A percentile compares a stretch with the other conserved stretches of the same genome.
These are phyloP conservation scores for Cystobasidium tubakii DNA, from an alignment of 768 basidiomycete species.

Conservation along the genomic window DNA sequence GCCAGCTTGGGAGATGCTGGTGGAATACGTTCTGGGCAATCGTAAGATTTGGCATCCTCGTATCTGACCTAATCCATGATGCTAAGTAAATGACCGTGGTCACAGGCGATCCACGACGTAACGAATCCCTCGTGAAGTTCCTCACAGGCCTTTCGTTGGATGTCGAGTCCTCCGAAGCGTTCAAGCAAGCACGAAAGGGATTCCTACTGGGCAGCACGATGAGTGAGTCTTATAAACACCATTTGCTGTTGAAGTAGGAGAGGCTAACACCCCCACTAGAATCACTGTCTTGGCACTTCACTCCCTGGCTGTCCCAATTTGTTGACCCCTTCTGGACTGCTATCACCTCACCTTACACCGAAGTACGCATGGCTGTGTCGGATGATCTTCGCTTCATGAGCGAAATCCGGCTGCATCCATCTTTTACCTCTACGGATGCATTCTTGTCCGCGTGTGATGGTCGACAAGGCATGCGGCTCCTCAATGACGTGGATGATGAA, in stretches of 20 bases:
- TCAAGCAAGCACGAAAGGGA: slow-evolving; percentile 58
- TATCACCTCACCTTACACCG: slow-evolving; percentile 55
- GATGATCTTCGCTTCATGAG: slow-evolving; percentile 44
- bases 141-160: slow-evolving; percentile 60
- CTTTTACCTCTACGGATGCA: slow-evolving; percentile 42
- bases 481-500: slow-evolving; percentile 41
- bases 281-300: slow-evolving; percentile 71
- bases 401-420: slow-evolving; percentile 45
- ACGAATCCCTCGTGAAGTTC: slow-evolving; percentile 71
- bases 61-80: neutral
- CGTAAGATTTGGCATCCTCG: slow-evolving; percentile 16
- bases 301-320: slow-evolving; percentile 67
- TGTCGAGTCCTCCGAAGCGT: slow-evolving; percentile 72
- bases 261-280: slow-evolving; percentile 58
- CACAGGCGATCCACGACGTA: slow-evolving; percentile 68
- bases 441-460: slow-evolving; percentile 41
- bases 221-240: neutral
- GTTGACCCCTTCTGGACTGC: slow-evolving; percentile 66
- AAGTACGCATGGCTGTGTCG: slow-evolving; percentile 41
- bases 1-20: slow-evolving; percentile 68
- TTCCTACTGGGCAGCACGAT: slow-evolving; percentile 34
- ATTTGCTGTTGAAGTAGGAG: neutral
- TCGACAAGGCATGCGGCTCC: slow-evolving; percentile 24
- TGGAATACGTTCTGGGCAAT: slow-evolving; percentile 55
- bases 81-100: neutral